Conservation (phyloP, 1,284 basidiomycete genomes). For the Fistulina hepatica region DNA sequence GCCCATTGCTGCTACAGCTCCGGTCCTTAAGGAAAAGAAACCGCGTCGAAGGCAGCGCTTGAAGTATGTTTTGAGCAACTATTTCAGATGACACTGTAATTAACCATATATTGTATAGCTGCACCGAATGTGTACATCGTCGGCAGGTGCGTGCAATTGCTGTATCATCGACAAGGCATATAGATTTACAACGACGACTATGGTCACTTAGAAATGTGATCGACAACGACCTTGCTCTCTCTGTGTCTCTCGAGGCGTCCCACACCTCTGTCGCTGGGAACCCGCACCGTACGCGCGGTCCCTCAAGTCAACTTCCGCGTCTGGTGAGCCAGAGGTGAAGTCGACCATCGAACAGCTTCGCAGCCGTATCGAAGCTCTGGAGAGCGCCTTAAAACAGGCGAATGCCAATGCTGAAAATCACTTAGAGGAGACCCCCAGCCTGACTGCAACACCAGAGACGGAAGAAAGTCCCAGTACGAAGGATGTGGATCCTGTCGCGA, state of each 20-base stretch:
- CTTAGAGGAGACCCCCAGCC: slow-evolving; percentile 22
- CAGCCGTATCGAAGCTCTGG: not conserved
- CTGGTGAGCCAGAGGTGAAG: not conserved
- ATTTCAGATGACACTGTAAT: not conserved
- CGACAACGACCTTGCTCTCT: not conserved
- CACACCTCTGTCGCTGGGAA: not conserved
- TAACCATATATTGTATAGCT: not conserved
- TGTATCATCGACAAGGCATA: not conserved
- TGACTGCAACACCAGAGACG: slow-evolving; percentile 11
- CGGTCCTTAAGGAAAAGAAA: not conserved
- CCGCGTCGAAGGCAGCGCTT: not conserved
- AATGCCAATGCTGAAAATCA: slow-evolving; percentile 22
- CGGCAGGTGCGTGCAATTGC: not conserved
- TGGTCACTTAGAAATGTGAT: not conserved
- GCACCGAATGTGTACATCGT: slow-evolving; percentile 1
- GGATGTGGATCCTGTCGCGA: not conserved
- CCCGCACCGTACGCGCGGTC: not conserved
- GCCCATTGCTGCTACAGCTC: too few relatives aligned
- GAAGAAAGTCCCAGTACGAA: not conserved
- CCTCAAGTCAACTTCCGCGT: too few relatives aligned
- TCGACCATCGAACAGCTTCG: slow-evolving; percentile 1
- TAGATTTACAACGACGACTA: not conserved
- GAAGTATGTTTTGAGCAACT: not conserved
- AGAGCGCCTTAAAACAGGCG: not conserved
- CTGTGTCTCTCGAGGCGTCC: not conserved